Percentiles rank a stretch among this genome's conserved stretches.
Evolutionary conservation across 768 basidiomycete species (phyloP).

Genomic region (Mycena chlorophos): DNA sequence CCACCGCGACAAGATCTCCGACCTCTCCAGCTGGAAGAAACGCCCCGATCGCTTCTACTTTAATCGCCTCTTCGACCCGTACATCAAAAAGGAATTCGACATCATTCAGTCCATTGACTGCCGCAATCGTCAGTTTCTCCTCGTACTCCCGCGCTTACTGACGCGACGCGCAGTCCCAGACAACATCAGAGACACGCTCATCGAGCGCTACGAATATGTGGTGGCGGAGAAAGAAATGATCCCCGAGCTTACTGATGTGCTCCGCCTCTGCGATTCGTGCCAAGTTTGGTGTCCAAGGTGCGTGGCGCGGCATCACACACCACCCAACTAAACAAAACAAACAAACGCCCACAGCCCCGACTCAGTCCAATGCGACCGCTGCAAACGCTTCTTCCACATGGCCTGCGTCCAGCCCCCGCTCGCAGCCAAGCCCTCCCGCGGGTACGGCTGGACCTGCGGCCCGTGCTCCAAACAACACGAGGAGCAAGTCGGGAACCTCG

Average conservation of each 20-base stretch:
- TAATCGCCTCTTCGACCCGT: conserved; percentile 92
- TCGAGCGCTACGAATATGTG: conserved; percentile 88
- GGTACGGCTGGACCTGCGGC: conserved; percentile 97
- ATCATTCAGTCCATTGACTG: conserved; percentile 85
- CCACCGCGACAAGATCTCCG: conserved; percentile 93
- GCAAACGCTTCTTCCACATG: conserved; percentile 96
- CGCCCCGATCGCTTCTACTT: conserved; percentile 96
- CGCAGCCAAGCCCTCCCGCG: conserved; percentile 86
- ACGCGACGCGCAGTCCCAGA: conserved; percentile 63
- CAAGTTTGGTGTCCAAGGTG: conserved; percentile 87
- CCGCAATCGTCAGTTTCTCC: conserved; percentile 71
- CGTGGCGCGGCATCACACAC: conserved; percentile 27
- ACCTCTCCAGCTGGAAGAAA: conserved; percentile 92
- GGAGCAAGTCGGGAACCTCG: conserved; percentile 76
- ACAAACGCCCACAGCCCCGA: conserved; percentile 55
- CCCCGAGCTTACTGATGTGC: conserved; percentile 81
- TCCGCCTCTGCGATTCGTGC: conserved; percentile 86
- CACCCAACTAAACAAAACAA: conserved; percentile 4
- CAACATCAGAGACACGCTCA: conserved; percentile 74
- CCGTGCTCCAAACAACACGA: conserved; percentile 88
- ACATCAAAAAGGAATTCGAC: conserved; percentile 97
- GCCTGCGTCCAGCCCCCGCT: conserved; percentile 90
- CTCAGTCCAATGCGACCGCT: conserved; percentile 86
- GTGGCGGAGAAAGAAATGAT: conserved; percentile 93
- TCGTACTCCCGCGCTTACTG: conserved; percentile 17